These are phyloP conservation scores for Penicillium longicatenatum DNA, from an alignment of 495 filamentous ascomycete genomes.

Conservation along the genomic window DNA sequence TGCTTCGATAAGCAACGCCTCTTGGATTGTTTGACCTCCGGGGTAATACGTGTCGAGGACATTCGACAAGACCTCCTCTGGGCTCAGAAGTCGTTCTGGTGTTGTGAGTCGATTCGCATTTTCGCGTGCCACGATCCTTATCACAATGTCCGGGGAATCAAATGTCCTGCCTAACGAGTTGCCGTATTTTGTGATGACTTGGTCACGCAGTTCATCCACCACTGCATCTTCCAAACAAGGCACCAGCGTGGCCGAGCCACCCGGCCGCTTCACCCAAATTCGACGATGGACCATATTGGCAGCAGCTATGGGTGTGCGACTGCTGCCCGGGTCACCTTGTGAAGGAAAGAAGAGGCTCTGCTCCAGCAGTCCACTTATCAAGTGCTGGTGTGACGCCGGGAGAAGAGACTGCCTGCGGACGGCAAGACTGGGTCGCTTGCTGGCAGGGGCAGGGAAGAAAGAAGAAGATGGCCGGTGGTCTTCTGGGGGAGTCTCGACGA, in stretches of 20 bases:
- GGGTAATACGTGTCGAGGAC: conserved; percentile 85
- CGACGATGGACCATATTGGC: conserved; percentile 63
- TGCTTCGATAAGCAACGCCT: conserved; percentile 89
- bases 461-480: conserved; percentile 22
- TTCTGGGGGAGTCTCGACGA: conserved; percentile 29
- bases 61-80: conserved; percentile 80
- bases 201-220: conserved; percentile 92
- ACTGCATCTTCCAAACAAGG: conserved; percentile 83
- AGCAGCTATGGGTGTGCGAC: conserved; percentile 20
- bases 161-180: conserved; percentile 88
- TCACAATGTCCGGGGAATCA: conserved; percentile 82
- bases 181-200: conserved; percentile 88
- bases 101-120: conserved; percentile 48
- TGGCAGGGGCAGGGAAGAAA: conserved; percentile 19
- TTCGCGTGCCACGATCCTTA: conserved; percentile 62
- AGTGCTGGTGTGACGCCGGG: conserved; percentile 43
- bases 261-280: conserved; percentile 89
- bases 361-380: conserved; percentile 47
- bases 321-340: conserved; percentile 24
- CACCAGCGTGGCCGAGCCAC: conserved; percentile 83
- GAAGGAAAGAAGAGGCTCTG: conserved; percentile 30
- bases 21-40: conserved; percentile 84
- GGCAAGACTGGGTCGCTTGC: conserved; percentile 46
- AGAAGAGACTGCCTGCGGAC: conserved; percentile 54
- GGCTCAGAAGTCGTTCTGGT: conserved; percentile 70